phyloP scores from a whole-genome alignment of 1,284 basidiomycete species.

The Heimioporus punctisporus region DNA sequence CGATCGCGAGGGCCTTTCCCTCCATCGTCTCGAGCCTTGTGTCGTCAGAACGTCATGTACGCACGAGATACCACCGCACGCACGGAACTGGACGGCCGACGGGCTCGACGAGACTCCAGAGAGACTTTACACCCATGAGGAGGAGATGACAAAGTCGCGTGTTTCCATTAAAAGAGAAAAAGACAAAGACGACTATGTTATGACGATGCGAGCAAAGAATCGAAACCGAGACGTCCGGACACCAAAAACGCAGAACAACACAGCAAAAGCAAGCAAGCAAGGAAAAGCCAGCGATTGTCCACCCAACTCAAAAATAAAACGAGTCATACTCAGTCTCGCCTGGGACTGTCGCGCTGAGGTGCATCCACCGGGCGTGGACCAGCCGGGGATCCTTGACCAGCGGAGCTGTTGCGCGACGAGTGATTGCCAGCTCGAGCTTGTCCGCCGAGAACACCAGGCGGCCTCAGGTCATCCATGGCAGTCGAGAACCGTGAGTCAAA shows the following conservation, averaged over 20 bases:
- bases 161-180: too few relatives aligned
- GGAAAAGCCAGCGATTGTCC: conserved; percentile 6
- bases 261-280: conserved; percentile 14
- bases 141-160: not conserved
- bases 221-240: conserved; percentile 15
- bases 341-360: conserved; percentile 25
- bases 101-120: conserved; percentile 92
- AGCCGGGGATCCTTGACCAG: conserved; percentile 33
- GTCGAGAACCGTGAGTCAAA: conserved; percentile 61
- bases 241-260: conserved; percentile 15
- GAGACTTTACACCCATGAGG: conserved; percentile 91
- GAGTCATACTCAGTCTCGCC: conserved; percentile 16
- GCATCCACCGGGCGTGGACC: conserved; percentile 33
- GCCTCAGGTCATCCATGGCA: conserved; percentile 36
- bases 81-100: conserved; percentile 90
- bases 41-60: conserved; percentile 3
- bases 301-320: too few relatives aligned
- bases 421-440: conserved; percentile 31
- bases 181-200: not conserved
- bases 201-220: conserved; percentile 18
- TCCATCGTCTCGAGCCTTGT: conserved; percentile 88
- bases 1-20: conserved; percentile 92
- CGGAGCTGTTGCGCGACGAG: conserved; percentile 34
- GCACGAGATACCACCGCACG: conserved; percentile 27
- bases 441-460: conserved; percentile 35